Base-by-base conservation (phyloP, 2,329 filamentous ascomycete genomes). In the Cadophora gregata region DNA sequence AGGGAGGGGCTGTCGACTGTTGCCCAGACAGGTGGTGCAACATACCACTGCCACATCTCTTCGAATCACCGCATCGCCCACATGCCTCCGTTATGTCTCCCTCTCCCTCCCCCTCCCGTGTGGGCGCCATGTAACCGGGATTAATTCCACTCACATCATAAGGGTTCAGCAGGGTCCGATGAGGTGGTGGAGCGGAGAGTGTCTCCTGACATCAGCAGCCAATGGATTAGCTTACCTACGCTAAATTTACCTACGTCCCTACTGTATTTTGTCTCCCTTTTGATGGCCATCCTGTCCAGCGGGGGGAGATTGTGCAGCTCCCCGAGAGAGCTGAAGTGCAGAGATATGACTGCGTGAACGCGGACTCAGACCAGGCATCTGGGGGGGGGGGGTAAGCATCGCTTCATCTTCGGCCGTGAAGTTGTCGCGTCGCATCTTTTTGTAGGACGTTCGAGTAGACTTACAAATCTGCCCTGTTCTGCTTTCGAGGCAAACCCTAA, bases 121-220 rank as follows among this genome's bases (percentile, higher is more conserved):
- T 56, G n/a, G n/a, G n/a, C n/a, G n/a, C n/a, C n/a, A 19, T 36
- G 53, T 36, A 9, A 21, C 42, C 42, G n/a, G 42, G 42, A n/a
- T 56, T 31, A 24, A 24, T 24, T 33, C 31, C 53, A 56, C 53
- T 24, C 53, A 56, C 53, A 58, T 58, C 55, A 58, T 58, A 58
- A 33, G 55, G 55, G 55, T 58, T 58, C 55, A 58, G 31, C 55
- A 58, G 33, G 55, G 55, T 58, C 33, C 55, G 55, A 8, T 38
- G 55, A 21, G 14, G 33, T 36, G 33, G 33, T 36, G 33, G 33
- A 36, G 7, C 33, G 33, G 33, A 36, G 33, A 36, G 33, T 14
- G 33, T 36, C 33, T 36, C 33, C 33, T 36, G 33, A 36, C 33
- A 36, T 36, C 33, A 36, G 33, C 33, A 36, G 8, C 33, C 33